Percentiles rank a stretch among this genome's conserved stretches.
Conservation (phyloP, 345 rosid species). For the Salix caprea region DNA sequence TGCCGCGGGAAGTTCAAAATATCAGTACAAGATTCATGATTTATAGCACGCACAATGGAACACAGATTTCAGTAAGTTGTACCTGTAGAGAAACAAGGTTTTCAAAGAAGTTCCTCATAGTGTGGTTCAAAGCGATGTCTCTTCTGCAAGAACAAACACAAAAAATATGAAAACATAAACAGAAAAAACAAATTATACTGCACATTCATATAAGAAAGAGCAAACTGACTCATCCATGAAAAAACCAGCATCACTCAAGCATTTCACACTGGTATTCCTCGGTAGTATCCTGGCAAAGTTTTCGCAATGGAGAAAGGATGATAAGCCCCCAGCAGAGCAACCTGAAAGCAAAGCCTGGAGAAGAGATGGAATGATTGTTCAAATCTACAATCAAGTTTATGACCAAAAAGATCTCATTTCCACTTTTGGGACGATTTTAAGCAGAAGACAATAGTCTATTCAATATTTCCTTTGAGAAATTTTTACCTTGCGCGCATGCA, state of each 20-base stretch:
- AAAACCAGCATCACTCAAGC: slow-evolving; percentile 96
- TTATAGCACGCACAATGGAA: background rate
- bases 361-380: background rate
- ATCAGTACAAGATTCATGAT: slow-evolving; percentile 1
- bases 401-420: background rate
- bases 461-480: background rate
- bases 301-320: slow-evolving; percentile 75
- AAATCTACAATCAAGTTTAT: background rate
- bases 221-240: slow-evolving; percentile 71
- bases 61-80: background rate
- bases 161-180: background rate
- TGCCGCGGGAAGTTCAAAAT: slow-evolving; percentile 25
- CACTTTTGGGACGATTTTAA: background rate
- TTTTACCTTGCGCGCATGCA: slow-evolving; percentile 60
- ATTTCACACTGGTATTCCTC: slow-evolving; percentile 58
- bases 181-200: background rate
- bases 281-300: slow-evolving; percentile 59
- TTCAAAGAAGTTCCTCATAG: slow-evolving; percentile 58
- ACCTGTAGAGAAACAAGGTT: slow-evolving; percentile 69
- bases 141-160: slow-evolving; percentile 43
- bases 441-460: background rate
- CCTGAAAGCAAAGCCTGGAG: slow-evolving; percentile 89
- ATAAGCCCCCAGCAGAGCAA: slow-evolving; percentile 97
- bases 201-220: background rate
- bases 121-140: slow-evolving; percentile 56